A percentile compares a stretch with the other conserved stretches of the same genome.
phyloP scores from a whole-genome alignment of 176 grass and related monocot species.

The Bothriochloa decipiens region DNA sequence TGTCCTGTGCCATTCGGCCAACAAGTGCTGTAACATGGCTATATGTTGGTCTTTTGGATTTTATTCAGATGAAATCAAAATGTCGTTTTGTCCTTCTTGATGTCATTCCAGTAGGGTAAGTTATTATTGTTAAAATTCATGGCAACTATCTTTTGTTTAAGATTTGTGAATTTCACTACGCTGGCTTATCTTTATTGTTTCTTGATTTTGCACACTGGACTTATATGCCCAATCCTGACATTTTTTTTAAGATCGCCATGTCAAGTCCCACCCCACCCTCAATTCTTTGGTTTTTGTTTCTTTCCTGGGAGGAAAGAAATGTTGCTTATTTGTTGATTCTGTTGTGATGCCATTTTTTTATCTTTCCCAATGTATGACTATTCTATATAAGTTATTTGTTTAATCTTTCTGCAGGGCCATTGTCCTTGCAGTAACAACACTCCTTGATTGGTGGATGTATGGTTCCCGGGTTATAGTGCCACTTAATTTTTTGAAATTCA shows the following conservation, averaged over 20 bases:
- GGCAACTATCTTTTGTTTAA: neutral
- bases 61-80: slow-evolving; percentile 66
- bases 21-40: slow-evolving; percentile 96
- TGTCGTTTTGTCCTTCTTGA: slow-evolving; percentile 65
- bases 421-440: slow-evolving; percentile 68
- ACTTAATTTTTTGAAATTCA: slow-evolving; percentile 93
- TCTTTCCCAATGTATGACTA: neutral
- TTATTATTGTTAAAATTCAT: slow-evolving; percentile 13
- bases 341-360: neutral
- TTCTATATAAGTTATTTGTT: neutral
- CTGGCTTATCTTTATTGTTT: slow-evolving; percentile 30
- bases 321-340: neutral
- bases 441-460: slow-evolving; percentile 84
- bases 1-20: slow-evolving; percentile 87
- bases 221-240: slow-evolving; percentile 3
- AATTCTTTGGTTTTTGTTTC: neutral
- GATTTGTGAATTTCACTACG: slow-evolving; percentile 1
- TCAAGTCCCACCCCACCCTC: neutral
- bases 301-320: neutral
- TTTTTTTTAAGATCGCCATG: neutral
- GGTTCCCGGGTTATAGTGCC: slow-evolving; percentile 72
- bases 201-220: neutral
- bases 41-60: slow-evolving; percentile 83
- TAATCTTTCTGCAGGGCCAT: slow-evolving; percentile 58
- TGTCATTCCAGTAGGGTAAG: slow-evolving; percentile 75